A percentile compares a stretch with the other conserved stretches of the same genome.
Evolutionary conservation across 2,329 filamentous ascomycete genomes (phyloP).

Genomic region (Berkeleyomyces rouxiae): DNA sequence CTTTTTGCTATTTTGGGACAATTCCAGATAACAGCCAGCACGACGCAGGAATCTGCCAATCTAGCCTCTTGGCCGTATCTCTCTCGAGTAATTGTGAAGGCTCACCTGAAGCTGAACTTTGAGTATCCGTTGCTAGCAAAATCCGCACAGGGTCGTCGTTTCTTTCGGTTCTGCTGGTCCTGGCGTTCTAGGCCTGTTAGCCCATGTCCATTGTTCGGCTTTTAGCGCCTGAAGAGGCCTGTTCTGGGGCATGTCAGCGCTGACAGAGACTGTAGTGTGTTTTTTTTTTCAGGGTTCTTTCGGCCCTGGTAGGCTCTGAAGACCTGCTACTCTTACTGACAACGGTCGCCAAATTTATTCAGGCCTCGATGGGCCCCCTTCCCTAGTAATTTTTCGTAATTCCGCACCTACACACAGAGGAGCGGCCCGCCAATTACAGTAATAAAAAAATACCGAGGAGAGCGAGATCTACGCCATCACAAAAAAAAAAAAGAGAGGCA

Average conservation of each 20-base stretch:
- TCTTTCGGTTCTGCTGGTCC: neutral
- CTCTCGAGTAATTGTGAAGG: neutral
- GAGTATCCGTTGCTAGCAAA: neutral
- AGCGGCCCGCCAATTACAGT: neutral
- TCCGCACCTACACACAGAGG: neutral
- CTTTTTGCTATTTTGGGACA: no score
- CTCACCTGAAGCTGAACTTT: neutral
- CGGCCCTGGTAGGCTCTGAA: neutral
- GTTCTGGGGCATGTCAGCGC: neutral
- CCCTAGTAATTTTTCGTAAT: neutral
- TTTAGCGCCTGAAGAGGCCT: neutral
- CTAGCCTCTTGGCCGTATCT: neutral
- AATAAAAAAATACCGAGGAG: neutral
- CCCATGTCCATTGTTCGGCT: neutral
- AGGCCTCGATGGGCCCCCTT: neutral
- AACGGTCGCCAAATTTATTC: neutral
- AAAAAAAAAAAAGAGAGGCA: neutral
- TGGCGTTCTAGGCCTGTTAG: neutral
- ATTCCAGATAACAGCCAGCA: no score
- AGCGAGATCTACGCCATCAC: neutral
- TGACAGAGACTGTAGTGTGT: no score
- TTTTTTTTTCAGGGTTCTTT: neutral
- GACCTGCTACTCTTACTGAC: neutral
- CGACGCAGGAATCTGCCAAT: no score
- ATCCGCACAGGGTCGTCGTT: neutral